phyloP scores from a whole-genome alignment of 2,329 filamentous ascomycete genomes.

The Aspergillus ibericus region DNA sequence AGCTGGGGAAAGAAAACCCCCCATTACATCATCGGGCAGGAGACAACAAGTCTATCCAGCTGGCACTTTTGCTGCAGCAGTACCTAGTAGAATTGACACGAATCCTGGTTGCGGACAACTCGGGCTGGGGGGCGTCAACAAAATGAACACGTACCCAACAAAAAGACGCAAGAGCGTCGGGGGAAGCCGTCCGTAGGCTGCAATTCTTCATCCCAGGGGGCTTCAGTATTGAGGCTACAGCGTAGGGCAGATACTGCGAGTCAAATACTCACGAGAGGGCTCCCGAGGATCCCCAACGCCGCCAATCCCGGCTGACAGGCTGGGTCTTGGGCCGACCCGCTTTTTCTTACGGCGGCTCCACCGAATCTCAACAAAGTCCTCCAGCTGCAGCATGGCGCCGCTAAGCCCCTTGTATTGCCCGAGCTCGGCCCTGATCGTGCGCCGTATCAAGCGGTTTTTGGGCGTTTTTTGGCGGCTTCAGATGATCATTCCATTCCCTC shows the following conservation, averaged over 20 bases:
- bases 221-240: slow-evolving; percentile 27
- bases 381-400: not conserved
- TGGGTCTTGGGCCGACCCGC: slow-evolving; percentile 9
- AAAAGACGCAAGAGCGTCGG: slow-evolving; percentile 5
- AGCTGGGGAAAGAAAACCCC: not conserved
- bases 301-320: slow-evolving; percentile 12
- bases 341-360: slow-evolving; percentile 10
- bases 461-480: not conserved
- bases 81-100: not conserved
- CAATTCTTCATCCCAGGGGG: slow-evolving; percentile 1
- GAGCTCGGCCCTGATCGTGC: slow-evolving; percentile 12
- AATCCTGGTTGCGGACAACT: not conserved
- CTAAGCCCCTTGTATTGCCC: slow-evolving; percentile 8
- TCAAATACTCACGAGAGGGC: slow-evolving; percentile 16
- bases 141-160: slow-evolving; percentile 17
- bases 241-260: slow-evolving; percentile 27
- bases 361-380: slow-evolving; percentile 18
- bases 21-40: slow-evolving; percentile 8
- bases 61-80: not conserved
- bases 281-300: slow-evolving; percentile 20
- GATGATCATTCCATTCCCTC: slow-evolving; percentile 3
- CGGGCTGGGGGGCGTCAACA: not conserved
- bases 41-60: not conserved
- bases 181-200: not conserved
- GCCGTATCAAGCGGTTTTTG: slow-evolving; percentile 6